Evolutionary conservation across 495 filamentous ascomycete species (phyloP), one percentile per base, ranked within the genome.

Genomic region (Beverwykella pulmonaria): DNA sequence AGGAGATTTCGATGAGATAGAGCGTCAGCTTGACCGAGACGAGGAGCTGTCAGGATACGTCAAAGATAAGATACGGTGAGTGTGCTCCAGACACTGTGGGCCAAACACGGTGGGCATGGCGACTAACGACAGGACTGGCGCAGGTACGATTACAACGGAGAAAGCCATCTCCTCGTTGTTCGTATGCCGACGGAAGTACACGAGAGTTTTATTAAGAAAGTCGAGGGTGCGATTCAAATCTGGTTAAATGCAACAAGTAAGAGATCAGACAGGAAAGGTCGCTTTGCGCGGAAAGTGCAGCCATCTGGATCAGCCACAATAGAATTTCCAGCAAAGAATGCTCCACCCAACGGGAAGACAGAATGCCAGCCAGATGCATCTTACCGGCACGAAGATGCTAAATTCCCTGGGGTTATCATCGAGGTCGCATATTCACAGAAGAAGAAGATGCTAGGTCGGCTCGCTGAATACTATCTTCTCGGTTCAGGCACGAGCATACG

Each of bases 171-270:
- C 29, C 41, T 65, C 1, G 32, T 59, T 48, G 53, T 65, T 65
- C 53, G 62, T 15, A 65, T 65, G 62, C 62, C 62, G 2, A 58
- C 62, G 19, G 53, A 17, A 9, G 25, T 65, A 59, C 62, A 58
- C 26, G 52, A 65, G 30, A 53, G 30, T 36, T 59, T 65, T 39
- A 65, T 65, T 25, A 53, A 65, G 17, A 20, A 22, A 9, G 34
- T 65, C 3, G 52, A 65, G 62, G 62, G 59, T 49, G 62, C n/a
- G 4, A 65, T 65, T 59, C 62, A 53, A 15, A 65, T 30, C 30
- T 53, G 59, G 41, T 53, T 65, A 44, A 65, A 59, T 59, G 39
- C 30, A 14, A 65, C 59, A 46, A 53, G 53, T 29, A 50, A 20
- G 32, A 53, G 53, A 59, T 58, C 52, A 65, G 62, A 27, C 34